Percentiles rank a stretch among this genome's conserved stretches.
These are phyloP conservation scores for Mucor circinelloides DNA, from an alignment of 371 early-diverging fungal genomes.

Conservation along the genomic window DNA sequence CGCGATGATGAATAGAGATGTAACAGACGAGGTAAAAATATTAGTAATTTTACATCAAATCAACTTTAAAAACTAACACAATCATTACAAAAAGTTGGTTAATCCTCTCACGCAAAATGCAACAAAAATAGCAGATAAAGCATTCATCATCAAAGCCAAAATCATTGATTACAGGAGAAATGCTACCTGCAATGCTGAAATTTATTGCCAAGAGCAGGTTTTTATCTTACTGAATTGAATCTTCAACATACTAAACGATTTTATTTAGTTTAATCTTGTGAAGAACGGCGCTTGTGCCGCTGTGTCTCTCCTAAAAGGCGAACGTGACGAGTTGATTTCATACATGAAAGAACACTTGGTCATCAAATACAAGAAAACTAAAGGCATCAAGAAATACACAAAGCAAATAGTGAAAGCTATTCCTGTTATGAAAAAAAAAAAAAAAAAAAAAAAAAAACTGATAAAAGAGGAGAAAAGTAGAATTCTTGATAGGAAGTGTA, in stretches of 20 bases:
- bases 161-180: constrained; percentile 12
- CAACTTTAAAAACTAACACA: not conserved
- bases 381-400: constrained; percentile 6
- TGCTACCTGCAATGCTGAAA: not conserved
- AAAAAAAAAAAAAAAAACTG: constrained; percentile 6
- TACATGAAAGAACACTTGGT: constrained; percentile 19
- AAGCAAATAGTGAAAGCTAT: constrained; percentile 6
- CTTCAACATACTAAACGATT: constrained; percentile 5
- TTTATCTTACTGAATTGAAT: constrained; percentile 9
- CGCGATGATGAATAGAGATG: constrained; percentile 5
- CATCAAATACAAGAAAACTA: constrained; percentile 12
- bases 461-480: constrained; percentile 6
- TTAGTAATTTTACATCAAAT: not conserved
- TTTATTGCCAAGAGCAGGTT: constrained; percentile 13
- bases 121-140: constrained; percentile 5
- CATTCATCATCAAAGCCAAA: constrained; percentile 9
- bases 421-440: constrained; percentile 3
- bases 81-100: constrained; percentile 1
- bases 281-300: constrained; percentile 9
- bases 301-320: constrained; percentile 10
- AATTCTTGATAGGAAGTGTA: constrained; percentile 13
- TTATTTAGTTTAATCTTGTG: constrained; percentile 13
- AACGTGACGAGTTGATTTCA: constrained; percentile 14
- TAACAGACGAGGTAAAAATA: constrained; percentile 5
- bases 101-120: constrained; percentile 2